Percentiles rank a stretch among this genome's conserved stretches.
These are phyloP conservation scores for Phlyctochytrium planicorne DNA, from an alignment of 192 early-diverging fungal species.

Conservation along the genomic window DNA sequence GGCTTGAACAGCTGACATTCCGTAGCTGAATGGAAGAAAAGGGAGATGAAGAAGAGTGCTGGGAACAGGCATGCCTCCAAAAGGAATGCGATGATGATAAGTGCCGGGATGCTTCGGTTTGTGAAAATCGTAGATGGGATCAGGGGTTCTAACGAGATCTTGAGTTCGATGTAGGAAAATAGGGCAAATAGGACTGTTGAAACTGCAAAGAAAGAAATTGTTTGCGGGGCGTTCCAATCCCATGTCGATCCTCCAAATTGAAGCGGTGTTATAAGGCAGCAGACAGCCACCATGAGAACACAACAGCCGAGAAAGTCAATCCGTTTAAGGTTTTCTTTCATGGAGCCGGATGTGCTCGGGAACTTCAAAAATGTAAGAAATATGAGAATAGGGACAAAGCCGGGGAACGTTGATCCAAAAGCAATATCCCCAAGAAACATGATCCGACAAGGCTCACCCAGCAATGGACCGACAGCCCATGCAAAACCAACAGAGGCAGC, in stretches of 20 bases:
- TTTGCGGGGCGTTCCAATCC: slow-evolving; percentile 55
- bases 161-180: slow-evolving; percentile 62
- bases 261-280: slow-evolving; percentile 63
- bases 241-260: slow-evolving; percentile 68
- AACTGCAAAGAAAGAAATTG: slow-evolving; percentile 64
- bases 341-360: slow-evolving; percentile 50
- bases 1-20: slow-evolving; percentile 67
- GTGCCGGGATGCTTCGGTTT: slow-evolving; percentile 40
- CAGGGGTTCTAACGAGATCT: slow-evolving; percentile 64
- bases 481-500: slow-evolving; percentile 72
- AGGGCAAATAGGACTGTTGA: slow-evolving; percentile 56
- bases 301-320: slow-evolving; percentile 52
- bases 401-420: slow-evolving; percentile 86
- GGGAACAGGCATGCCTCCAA: slow-evolving; percentile 44
- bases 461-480: slow-evolving; percentile 70
- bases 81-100: slow-evolving; percentile 35
- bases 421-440: slow-evolving; percentile 43
- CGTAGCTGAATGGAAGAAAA: slow-evolving; percentile 81
- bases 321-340: slow-evolving; percentile 59
- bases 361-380: slow-evolving; percentile 60
- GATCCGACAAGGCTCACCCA: slow-evolving; percentile 75
- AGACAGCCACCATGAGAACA: slow-evolving; percentile 29
- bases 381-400: slow-evolving; percentile 58
- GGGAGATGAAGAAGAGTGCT: slow-evolving; percentile 69
- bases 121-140: slow-evolving; percentile 49